Evolutionary conservation across 2,329 filamentous ascomycete species (phyloP).

Genomic region (Myotisia sp.): DNA sequence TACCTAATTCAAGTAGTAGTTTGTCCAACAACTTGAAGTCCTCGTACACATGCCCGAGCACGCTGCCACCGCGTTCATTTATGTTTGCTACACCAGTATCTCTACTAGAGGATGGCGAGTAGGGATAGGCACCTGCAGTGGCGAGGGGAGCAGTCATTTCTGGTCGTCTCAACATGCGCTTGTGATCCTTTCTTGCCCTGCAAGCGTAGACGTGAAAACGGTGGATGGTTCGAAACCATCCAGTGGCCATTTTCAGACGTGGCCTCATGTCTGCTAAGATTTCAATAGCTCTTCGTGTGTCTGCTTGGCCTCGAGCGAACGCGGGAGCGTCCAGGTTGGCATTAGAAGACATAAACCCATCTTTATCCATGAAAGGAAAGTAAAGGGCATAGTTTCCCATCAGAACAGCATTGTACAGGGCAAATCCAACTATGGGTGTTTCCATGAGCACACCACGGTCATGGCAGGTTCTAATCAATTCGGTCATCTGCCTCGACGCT

Average conservation of each 20-base stretch:
- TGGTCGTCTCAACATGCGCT: slow-evolving; percentile 23
- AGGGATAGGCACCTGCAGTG: too few relatives aligned
- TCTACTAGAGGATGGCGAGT: too few relatives aligned
- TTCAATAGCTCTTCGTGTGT: slow-evolving; percentile 25
- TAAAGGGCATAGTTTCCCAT: slow-evolving; percentile 39
- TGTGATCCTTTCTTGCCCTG: slow-evolving; percentile 26
- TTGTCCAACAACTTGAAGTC: slow-evolving; percentile 31
- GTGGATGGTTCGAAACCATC: slow-evolving; percentile 32
- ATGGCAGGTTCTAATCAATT: slow-evolving; percentile 39
- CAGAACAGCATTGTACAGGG: slow-evolving; percentile 40
- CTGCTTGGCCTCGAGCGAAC: slow-evolving; percentile 15
- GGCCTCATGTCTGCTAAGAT: slow-evolving; percentile 29
- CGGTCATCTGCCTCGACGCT: slow-evolving; percentile 39
- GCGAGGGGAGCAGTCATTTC: too few relatives aligned
- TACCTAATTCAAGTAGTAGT: slow-evolving; percentile 27
- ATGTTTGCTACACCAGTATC: too few relatives aligned
- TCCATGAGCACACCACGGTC: slow-evolving; percentile 39
- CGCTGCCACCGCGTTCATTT: slow-evolving; percentile 22
- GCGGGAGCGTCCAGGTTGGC: background rate
- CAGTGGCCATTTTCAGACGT: slow-evolving; percentile 27
- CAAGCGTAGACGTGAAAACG: slow-evolving; percentile 29
- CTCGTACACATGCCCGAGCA: slow-evolving; percentile 21
- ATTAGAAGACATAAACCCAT: slow-evolving; percentile 21
- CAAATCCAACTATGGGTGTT: slow-evolving; percentile 42
- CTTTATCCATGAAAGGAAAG: slow-evolving; percentile 43